Conservation (phyloP, 1,284 basidiomycete genomes). For the Boletellus dicymbophilus region DNA sequence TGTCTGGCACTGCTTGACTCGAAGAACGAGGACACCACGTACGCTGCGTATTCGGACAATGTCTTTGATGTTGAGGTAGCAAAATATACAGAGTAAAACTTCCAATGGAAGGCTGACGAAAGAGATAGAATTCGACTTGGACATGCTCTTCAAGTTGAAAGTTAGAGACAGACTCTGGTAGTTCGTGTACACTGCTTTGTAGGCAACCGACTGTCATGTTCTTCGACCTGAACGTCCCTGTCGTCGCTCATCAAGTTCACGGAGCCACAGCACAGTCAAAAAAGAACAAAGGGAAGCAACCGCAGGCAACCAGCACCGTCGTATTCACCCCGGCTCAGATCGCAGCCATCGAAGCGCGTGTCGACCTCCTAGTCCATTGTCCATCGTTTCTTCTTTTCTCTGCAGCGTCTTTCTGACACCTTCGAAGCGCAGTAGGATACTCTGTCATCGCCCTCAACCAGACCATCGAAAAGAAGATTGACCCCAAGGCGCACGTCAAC, state of each 20-base stretch:
- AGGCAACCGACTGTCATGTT: slow-evolving; percentile 51
- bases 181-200: too few species aligned
- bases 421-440: slow-evolving; percentile 67
- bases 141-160: too few species aligned
- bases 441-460: slow-evolving; percentile 74
- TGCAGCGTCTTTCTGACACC: slow-evolving; percentile 13
- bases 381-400: slow-evolving; percentile 7
- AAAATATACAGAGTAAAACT: too few species aligned
- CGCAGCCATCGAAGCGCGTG: slow-evolving; percentile 43
- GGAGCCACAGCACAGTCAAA: slow-evolving; percentile 35
- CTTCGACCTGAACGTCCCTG: slow-evolving; percentile 60
- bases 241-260: slow-evolving; percentile 31
- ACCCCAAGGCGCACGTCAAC: slow-evolving; percentile 67
- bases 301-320: slow-evolving; percentile 17
- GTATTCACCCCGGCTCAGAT: slow-evolving; percentile 46
- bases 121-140: too few species aligned
- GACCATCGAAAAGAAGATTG: slow-evolving; percentile 65
- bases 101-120: too few species aligned
- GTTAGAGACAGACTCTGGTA: too few species aligned
- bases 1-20: too few species aligned
- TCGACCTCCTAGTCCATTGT: slow-evolving; percentile 60
- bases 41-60: too few species aligned
- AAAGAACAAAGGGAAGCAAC: slow-evolving; percentile 52
- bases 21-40: too few species aligned
- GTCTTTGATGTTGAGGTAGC: too few species aligned